Evolutionary conservation across 208 protist genomes (phyloP).

Genomic region (Novymonas esmeraldas): DNA sequence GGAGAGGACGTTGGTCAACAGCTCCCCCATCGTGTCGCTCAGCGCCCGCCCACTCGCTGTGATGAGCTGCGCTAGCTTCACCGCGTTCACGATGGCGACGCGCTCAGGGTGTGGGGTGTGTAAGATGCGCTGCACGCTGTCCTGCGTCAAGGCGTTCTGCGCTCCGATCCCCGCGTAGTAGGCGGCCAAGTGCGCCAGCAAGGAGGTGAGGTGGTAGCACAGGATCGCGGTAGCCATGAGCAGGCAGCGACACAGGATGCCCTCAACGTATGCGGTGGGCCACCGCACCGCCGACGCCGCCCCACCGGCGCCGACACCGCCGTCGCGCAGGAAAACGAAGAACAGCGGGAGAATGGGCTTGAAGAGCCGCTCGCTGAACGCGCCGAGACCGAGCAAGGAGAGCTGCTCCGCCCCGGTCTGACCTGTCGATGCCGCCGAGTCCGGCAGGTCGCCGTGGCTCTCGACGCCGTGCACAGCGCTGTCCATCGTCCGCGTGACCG

Average conservation of each 20-base stretch:
- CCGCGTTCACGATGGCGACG: constrained; percentile 49
- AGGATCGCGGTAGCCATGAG: constrained; percentile 43
- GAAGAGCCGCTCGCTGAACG: constrained; percentile 24
- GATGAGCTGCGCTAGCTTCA: constrained; percentile 57
- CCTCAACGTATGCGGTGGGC: constrained; percentile 25
- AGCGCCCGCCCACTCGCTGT: constrained; percentile 41
- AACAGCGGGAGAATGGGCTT: constrained; percentile 22
- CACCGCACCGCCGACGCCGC: not conserved
- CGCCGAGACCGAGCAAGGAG: constrained; percentile 4
- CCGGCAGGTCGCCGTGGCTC: not conserved
- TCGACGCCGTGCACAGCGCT: not conserved
- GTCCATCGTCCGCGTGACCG: constrained; percentile 5
- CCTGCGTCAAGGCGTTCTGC: constrained; percentile 41
- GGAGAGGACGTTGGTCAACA: constrained; percentile 66
- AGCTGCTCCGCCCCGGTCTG: not conserved
- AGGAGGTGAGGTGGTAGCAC: constrained; percentile 51
- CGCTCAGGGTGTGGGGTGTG: constrained; percentile 46
- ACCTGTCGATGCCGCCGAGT: not conserved
- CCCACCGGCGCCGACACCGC: not conserved
- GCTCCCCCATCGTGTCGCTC: constrained; percentile 37
- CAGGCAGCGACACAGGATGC: constrained; percentile 44
- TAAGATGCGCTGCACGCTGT: constrained; percentile 42
- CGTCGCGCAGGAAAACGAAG: constrained; percentile 11
- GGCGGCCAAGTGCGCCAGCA: constrained; percentile 51
- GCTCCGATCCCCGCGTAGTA: constrained; percentile 45